Conservation (phyloP, 1,284 basidiomycete species). For the Megacollybia platyphylla region DNA sequence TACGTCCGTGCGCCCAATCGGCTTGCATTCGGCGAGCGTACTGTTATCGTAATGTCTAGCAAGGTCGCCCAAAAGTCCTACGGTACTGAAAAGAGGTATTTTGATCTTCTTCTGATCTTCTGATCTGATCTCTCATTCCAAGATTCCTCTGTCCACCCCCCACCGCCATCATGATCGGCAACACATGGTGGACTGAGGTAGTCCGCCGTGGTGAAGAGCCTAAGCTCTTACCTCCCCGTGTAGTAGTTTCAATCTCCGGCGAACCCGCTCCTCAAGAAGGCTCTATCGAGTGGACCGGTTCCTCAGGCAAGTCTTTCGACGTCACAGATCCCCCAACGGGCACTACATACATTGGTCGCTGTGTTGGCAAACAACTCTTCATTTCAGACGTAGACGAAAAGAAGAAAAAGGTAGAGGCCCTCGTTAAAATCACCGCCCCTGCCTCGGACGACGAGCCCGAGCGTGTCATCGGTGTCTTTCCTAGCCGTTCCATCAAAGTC, state of each 20-base stretch:
- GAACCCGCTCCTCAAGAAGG: constrained; percentile 77
- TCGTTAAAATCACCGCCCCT: constrained; percentile 82
- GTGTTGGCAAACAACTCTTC: constrained; percentile 83
- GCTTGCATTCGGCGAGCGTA: constrained; percentile 84
- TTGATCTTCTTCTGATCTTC: no score
- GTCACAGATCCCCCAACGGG: constrained; percentile 67
- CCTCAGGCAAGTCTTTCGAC: constrained; percentile 74
- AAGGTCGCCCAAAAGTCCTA: constrained; percentile 97
- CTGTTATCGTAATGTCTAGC: constrained; percentile 91
- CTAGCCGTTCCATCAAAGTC: constrained; percentile 89
- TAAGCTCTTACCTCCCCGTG: constrained; percentile 66
- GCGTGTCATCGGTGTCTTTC: constrained; percentile 76
- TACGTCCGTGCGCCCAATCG: constrained; percentile 81
- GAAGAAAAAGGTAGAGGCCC: constrained; percentile 84
- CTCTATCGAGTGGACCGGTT: constrained; percentile 75
- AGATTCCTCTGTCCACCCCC: constrained; percentile 93
- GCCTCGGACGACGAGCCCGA: constrained; percentile 66
- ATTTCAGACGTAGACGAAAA: constrained; percentile 86
- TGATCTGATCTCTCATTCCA: background rate
- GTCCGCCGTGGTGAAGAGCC: constrained; percentile 61
- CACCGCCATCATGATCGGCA: constrained; percentile 88
- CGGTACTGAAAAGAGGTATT: constrained; percentile 83
- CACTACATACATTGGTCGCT: constrained; percentile 76
- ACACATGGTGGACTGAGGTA: constrained; percentile 86
- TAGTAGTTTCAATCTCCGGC: constrained; percentile 85